Evolutionary conservation across 2,329 filamentous ascomycete genomes (phyloP), one percentile per base, ranked within the genome.

Genomic region (Phaeomoniella chlamydospora): DNA sequence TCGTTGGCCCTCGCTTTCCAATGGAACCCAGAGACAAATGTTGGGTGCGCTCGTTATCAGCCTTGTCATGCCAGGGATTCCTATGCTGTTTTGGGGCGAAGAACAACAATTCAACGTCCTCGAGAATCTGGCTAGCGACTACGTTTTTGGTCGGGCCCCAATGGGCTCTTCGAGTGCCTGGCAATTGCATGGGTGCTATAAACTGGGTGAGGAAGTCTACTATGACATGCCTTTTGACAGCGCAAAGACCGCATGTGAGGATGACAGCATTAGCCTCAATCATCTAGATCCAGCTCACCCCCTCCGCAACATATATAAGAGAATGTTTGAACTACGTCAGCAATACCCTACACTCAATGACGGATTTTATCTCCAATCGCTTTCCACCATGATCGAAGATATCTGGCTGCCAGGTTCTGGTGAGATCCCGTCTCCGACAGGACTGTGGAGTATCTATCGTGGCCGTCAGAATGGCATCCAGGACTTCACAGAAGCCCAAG

Each of bases 121-220:
- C 3, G 69, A 73, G 42, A 72, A 65, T 43, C 70, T 68, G 2
- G 68, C 68, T 2, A 52, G 53, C 36, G 70, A 73, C 46, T 73
- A 73, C 45, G 56, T 73, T 31, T 73, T 66, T 45, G 69, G 69
- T n/a, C 30, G 40, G 19, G 16, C 31, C 41, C 54, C 69, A 3
- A 69, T 72, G 58, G 58, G 61, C 5, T 61, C 66, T 3, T 54
- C 63, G 4, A 57, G 59, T 5, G 68, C 68, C 3, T 73, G 69
- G 69, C 65, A 71, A 42, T 54, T 63, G 36, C 69, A 73, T 43
- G 69, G 69, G 10, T 73, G 69, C 48, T 72, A 72, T 51, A 56
- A 55, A 4, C 54, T 70, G 6, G 58, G 59, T 3, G 61, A 60
- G 37, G 58, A 56, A 6, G 62, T 68, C 36, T 65, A 70, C 44